Conservation (phyloP, 805 yeast species). For the Starmerella geochares region DNA sequence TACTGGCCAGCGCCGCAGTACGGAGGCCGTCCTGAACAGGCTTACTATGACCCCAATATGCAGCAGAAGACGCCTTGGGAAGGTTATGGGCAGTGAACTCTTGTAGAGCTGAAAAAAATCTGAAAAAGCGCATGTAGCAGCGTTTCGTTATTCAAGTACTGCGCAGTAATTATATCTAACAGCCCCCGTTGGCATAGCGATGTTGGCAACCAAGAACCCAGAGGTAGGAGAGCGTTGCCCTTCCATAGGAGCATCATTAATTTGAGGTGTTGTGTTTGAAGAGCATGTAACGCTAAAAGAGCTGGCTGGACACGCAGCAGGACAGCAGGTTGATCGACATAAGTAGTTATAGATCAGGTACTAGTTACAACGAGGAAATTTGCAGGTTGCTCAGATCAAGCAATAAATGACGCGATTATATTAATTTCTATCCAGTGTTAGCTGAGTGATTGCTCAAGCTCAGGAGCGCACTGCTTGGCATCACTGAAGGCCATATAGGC, state of each 20-base stretch:
- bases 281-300: too few relatives aligned
- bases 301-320: too few relatives aligned
- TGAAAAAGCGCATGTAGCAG: too few relatives aligned
- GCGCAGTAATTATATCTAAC: constrained; percentile 6
- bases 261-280: too few relatives aligned
- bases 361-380: too few relatives aligned
- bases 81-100: constrained; percentile 6
- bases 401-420: constrained; percentile 1
- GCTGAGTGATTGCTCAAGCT: constrained; percentile 7
- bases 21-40: constrained; percentile 9
- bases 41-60: constrained; percentile 15
- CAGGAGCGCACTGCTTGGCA: constrained; percentile 8
- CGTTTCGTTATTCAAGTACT: too few relatives aligned
- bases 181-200: background rate
- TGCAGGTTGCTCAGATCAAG: too few relatives aligned
- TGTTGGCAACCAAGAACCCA: background rate
- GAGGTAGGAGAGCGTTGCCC: background rate
- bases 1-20: constrained; percentile 9
- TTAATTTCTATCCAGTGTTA: background rate
- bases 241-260: too few relatives aligned
- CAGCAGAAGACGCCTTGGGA: constrained; percentile 12
- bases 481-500: background rate
- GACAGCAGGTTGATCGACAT: too few relatives aligned
- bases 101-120: background rate
- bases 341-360: too few relatives aligned